phyloP scores from a whole-genome alignment of 768 basidiomycete species.

The Tylopilus subfusipes region DNA sequence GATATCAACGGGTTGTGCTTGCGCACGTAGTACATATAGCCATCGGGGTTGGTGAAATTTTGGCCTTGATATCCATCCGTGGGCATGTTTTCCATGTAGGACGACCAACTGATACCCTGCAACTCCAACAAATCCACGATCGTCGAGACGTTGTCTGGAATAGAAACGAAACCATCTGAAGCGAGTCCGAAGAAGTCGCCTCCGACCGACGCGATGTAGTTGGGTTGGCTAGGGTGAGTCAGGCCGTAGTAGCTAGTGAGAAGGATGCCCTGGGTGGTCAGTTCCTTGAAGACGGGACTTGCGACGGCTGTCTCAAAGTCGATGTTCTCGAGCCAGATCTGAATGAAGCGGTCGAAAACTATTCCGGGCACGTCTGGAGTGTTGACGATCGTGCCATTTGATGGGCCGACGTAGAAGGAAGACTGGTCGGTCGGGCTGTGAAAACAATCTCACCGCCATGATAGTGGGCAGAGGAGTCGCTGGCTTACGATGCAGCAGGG shows the following conservation, averaged over 20 bases:
- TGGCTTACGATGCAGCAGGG: neutral
- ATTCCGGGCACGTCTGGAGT: neutral
- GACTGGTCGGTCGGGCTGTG: slow-evolving; percentile 27
- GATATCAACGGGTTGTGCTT: neutral
- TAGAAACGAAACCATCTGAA: neutral
- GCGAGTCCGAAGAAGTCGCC: neutral
- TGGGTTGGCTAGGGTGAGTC: neutral
- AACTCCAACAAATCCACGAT: neutral
- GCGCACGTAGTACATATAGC: neutral
- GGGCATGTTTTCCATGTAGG: neutral
- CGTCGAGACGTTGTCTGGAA: neutral
- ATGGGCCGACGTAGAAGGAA: slow-evolving; percentile 32
- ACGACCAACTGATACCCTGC: neutral
- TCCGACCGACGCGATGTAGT: neutral
- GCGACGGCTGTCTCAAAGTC: neutral
- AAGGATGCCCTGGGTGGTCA: neutral
- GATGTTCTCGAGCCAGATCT: neutral
- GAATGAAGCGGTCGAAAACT: neutral
- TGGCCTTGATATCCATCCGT: neutral
- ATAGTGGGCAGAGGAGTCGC: neutral
- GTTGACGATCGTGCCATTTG: neutral
- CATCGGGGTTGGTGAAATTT: neutral
- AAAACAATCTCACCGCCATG: neutral
- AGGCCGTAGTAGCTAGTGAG: neutral
- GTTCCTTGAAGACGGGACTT: neutral